Base-by-base conservation (phyloP, 768 basidiomycete species). In the Boletus barrowsii region DNA sequence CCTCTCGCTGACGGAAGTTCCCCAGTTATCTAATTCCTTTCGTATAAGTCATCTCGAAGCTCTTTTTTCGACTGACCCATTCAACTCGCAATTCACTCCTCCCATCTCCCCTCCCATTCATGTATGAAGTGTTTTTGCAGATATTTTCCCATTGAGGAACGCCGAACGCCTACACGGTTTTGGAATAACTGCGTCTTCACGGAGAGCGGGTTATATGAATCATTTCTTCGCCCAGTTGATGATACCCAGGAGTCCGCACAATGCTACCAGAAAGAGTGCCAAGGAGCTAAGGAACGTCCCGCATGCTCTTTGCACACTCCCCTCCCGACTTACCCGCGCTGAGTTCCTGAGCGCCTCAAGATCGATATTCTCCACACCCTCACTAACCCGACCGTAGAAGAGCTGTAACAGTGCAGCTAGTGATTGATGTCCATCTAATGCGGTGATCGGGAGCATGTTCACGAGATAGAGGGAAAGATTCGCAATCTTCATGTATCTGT, bases 401-500 rank as follows among this genome's bases (percentile, higher is more conserved):
- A 72, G 47, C 30, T 73, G 68, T 13, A 72, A 51, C 36, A 72
- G 51, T 26, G 58, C 62, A 10, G 62, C 65, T 10, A 91, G 73
- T 18, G 88, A 72, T 58, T 85, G 79, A 9, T 76, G 71, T 26
- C 93, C 93, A 56, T 95, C 93, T 18, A 94, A 75, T 45, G 74
- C 72, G 3, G 81, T 80, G 33, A 93, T 66, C 0, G 93, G 91
- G 22, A 94, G 76, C 26, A 90, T 79, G 67, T 95, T 95, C 74
- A 94, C 84, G 53, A 93, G 70, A 67, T 82, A 93, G 2, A 95
- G 74, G 3, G 90, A 93, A 32, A 93, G 68, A n/a, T 84, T 83
- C 3, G 88, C 77, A 63, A 82, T 80, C 33, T 74, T 70, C 55
- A 84, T 68, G 55, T 88, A 89, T 56, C 88, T 88, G 59, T 51